Evolutionary conservation across 257 asterid genomes (phyloP), one percentile per base, ranked within the genome.

Genomic region (Penstemon newberryi): DNA sequence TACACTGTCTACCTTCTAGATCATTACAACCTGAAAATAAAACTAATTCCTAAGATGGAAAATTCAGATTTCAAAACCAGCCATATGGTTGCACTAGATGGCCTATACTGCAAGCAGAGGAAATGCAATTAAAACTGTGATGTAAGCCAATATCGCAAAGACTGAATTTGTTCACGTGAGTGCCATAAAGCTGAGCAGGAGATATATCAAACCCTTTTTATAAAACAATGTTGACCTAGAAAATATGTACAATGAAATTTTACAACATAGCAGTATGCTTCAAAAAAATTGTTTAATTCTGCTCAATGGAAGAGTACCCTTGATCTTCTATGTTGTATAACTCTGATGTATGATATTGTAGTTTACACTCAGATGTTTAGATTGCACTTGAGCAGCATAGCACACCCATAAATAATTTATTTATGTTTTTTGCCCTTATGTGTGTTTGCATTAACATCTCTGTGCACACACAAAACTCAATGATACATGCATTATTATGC

Each of bases 251-350:
- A 54, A 19, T 2, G n/a, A 8, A 19, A 50, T 11, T 8, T 41
- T 18, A 46, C 53, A 55, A 56, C 10, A 67, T 25, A 42, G 38
- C 52, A 58, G 39, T 59, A 69, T 40, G 18, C 58, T 36, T 13
- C 37, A 67, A 33, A 54, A 25, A 5, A 60, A 52, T 38, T 4
- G 36, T 41, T 45, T 33, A 6, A 11, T 40, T 51, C 19, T 18
- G 62, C 40, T 25, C 11, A 9, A 0, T n/a, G 4, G 39, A 4
- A 33, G 42, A 43, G 74, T 57, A 67, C 42, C 37, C 39, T 46
- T 37, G 13, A 25, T 0, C 33, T 25, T 36, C 41, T 61, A 42
- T 53, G 18, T 15, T 15, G 18, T 15, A 15, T 15, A 15, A 15
- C 18, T 15, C 18, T 15, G 18, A 15, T 15, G 18, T 15, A 15